Percentiles rank a stretch among this genome's conserved stretches.
These are phyloP conservation scores for Nissolia schottii DNA, from an alignment of 306 rosid genomes.

Conservation along the genomic window DNA sequence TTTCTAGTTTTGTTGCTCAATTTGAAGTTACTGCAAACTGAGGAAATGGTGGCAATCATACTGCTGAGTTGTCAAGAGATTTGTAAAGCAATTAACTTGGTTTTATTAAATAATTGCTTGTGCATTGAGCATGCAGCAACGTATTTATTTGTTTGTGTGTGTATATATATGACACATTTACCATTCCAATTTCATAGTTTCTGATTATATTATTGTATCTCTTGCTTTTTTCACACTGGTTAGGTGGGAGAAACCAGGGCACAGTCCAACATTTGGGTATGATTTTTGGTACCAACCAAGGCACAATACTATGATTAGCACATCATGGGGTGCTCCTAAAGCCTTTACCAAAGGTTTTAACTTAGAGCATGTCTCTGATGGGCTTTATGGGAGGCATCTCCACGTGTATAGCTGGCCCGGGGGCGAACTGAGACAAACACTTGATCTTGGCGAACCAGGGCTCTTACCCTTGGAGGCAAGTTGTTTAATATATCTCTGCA, in stretches of 20 bases:
- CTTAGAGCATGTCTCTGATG: constrained; percentile 75
- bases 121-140: neutral
- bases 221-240: neutral
- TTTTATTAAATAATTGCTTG: neutral
- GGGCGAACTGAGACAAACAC: constrained; percentile 85
- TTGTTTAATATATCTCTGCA: neutral
- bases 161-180: neutral
- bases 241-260: constrained; percentile 98
- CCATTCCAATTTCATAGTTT: constrained; percentile 5
- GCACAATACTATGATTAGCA: constrained; percentile 86
- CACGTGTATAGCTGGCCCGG: constrained; percentile 89
- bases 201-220: constrained; percentile 4
- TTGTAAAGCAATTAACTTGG: neutral
- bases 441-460: constrained; percentile 87
- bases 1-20: neutral
- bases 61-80: neutral
- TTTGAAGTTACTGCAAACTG: neutral
- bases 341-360: constrained; percentile 82
- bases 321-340: constrained; percentile 96
- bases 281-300: constrained; percentile 98
- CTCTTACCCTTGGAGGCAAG: constrained; percentile 82
- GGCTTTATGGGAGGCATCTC: constrained; percentile 83
- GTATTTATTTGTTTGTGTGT: neutral
- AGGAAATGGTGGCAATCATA: neutral
- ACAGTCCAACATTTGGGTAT: constrained; percentile 86